Percentiles rank a stretch among this genome's conserved stretches.
Conservation (phyloP, 345 rosid species). For the Citrus cavaleriei region DNA sequence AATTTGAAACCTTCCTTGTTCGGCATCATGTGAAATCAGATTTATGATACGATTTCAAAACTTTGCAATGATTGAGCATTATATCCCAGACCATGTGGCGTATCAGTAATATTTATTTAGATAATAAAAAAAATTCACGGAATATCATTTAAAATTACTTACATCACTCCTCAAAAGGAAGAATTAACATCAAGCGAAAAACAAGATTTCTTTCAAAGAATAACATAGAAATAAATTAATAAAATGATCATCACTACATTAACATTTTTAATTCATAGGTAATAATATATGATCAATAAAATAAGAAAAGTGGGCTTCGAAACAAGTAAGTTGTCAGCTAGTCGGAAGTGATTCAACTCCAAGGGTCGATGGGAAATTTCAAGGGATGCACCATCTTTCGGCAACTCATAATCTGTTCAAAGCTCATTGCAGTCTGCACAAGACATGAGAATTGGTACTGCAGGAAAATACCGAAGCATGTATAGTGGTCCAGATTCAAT, state of each 20-base stretch:
- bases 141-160: too few species aligned
- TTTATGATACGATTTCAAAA: too few species aligned
- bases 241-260: background rate
- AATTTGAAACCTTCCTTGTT: too few species aligned
- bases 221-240: background rate
- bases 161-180: too few species aligned
- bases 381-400: background rate
- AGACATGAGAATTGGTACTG: background rate
- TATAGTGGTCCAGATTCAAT: background rate
- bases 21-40: too few species aligned
- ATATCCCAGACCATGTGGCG: too few species aligned
- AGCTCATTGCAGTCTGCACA: background rate
- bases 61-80: too few species aligned
- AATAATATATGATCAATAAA: background rate
- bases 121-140: rapidly evolving
- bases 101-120: too few species aligned
- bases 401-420: background rate
- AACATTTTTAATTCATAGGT: background rate
- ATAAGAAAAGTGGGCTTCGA: background rate
- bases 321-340: background rate
- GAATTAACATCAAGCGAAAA: background rate
- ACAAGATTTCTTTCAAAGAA: background rate
- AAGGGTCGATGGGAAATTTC: background rate
- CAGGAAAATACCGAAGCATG: background rate
- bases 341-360: background rate